phyloP scores from a whole-genome alignment of 495 filamentous ascomycete genomes.

The Aspergillus nidulans region DNA sequence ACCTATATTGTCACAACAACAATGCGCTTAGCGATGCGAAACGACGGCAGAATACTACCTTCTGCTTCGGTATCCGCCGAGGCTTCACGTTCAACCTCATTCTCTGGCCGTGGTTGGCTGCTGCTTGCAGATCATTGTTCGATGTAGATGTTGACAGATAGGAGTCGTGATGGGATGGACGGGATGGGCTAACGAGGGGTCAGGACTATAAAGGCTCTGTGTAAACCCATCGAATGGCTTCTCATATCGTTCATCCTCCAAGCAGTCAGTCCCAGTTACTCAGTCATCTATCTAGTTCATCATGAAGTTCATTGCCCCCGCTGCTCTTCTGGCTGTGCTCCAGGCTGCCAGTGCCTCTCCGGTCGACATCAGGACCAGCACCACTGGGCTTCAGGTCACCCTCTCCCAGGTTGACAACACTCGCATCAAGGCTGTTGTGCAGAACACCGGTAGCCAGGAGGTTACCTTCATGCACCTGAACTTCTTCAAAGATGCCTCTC shows the following conservation, averaged over 20 bases:
- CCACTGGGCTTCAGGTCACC: slow-evolving; percentile 45
- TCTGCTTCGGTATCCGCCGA: slow-evolving; percentile 9
- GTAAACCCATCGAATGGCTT: background rate
- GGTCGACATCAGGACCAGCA: slow-evolving; percentile 27
- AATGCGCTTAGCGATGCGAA: background rate
- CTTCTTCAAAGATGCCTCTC: slow-evolving; percentile 53
- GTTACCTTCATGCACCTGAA: slow-evolving; percentile 60
- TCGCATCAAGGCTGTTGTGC: slow-evolving; percentile 56
- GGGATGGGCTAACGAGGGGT: too few species aligned
- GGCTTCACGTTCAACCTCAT: background rate
- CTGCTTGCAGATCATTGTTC: too few species aligned
- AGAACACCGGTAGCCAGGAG: slow-evolving; percentile 51
- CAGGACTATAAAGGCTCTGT: background rate
- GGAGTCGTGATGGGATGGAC: too few species aligned
- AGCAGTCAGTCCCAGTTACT: too few species aligned
- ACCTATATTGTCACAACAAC: background rate
- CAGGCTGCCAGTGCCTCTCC: slow-evolving; percentile 38
- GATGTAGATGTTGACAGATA: too few species aligned
- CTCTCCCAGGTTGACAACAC: slow-evolving; percentile 51
- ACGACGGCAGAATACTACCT: slow-evolving; percentile 2
- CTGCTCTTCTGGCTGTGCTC: slow-evolving; percentile 37
- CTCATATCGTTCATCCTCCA: too few species aligned
- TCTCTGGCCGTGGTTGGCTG: background rate
- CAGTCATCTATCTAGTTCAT: too few species aligned
- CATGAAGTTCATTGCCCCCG: slow-evolving; percentile 12